Evolutionary conservation across 1,284 basidiomycete genomes (phyloP), one percentile per base, ranked within the genome.

Genomic region (Stereum hirsutum): DNA sequence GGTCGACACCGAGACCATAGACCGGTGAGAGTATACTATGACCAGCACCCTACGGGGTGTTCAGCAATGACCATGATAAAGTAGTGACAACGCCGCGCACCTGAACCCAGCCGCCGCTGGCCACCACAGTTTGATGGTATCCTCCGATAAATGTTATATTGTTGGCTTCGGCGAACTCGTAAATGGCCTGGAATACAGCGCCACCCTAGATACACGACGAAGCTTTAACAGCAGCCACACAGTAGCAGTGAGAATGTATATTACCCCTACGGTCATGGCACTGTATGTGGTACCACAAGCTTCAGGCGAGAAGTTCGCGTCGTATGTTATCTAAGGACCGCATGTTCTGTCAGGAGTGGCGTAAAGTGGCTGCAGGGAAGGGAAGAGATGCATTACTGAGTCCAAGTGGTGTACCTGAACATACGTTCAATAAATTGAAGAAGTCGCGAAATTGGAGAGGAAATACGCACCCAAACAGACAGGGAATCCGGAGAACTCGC

Each of bases 11-110:
- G 17, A 65, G 49, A 6, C 62, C 63, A 44, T 58, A 57, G 2
- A 60, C 55, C 2, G 59, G 60, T 3, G 58, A 58, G 5, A 72
- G 50, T 12, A 68, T 56, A 20, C 68, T 61, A 48, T 74, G 72
- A 2, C 74, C 73, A 12, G 72, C 73, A n/a, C 73, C 73, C 39
- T 41, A 20, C 8, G 27, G 5, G 5, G 11, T 28, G n/a, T 41
- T 20, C 21, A 8, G n/a, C n/a, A 19, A 21, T 0, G n/a, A 8
- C 17, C 20, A 12, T 20, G 14, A 14, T 17, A 17, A 2, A 11
- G 20, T n/a, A 8, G 15, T n/a, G n/a, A n/a, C n/a, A 10, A 11
- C 1, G 10, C 12, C 23, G 10, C 39, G 17, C 24, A 31, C 28
- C 65, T 70, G 50, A 38, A 58, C 46, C 48, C 57, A 64, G 25